These are phyloP conservation scores for Toxoplasma gondii DNA, from an alignment of 169 alveolate genomes.

Conservation along the genomic window DNA sequence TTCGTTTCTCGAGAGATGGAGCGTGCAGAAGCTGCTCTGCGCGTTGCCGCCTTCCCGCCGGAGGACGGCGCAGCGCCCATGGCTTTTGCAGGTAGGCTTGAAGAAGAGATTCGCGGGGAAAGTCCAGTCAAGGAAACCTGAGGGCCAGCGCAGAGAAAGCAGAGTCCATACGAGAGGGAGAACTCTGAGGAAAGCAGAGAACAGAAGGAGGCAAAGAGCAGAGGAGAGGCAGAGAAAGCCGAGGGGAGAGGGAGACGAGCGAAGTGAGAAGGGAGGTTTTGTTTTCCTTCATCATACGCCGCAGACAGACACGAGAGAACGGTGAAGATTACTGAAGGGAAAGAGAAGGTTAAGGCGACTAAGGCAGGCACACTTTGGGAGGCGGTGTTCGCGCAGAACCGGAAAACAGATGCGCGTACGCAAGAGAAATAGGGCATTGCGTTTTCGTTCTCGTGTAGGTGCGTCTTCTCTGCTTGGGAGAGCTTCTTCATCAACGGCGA, in stretches of 20 bases:
- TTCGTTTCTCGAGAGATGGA: neutral
- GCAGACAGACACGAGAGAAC: no score
- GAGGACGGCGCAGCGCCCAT: neutral
- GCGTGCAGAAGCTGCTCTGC: slow-evolving; percentile 3
- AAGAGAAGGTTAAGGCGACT: no score
- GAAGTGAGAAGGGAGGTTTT: no score
- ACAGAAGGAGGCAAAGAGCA: neutral
- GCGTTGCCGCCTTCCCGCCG: neutral
- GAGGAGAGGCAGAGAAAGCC: neutral
- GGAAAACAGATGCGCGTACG: neutral
- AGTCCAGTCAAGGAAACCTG: no score
- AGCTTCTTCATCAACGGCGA: neutral
- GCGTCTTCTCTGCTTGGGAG: neutral
- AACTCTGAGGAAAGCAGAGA: neutral
- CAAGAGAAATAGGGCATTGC: neutral
- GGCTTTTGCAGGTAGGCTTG: neutral
- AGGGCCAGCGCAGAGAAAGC: no score
- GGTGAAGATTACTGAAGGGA: no score
- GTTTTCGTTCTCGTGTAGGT: neutral
- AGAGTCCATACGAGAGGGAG: no score
- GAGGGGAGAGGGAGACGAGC: no score
- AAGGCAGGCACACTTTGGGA: no score
- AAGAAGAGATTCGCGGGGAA: no score
- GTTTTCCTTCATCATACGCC: no score
- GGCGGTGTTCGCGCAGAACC: neutral